Conservation (phyloP, 345 rosid species). For the Euphorbia lathyris region DNA sequence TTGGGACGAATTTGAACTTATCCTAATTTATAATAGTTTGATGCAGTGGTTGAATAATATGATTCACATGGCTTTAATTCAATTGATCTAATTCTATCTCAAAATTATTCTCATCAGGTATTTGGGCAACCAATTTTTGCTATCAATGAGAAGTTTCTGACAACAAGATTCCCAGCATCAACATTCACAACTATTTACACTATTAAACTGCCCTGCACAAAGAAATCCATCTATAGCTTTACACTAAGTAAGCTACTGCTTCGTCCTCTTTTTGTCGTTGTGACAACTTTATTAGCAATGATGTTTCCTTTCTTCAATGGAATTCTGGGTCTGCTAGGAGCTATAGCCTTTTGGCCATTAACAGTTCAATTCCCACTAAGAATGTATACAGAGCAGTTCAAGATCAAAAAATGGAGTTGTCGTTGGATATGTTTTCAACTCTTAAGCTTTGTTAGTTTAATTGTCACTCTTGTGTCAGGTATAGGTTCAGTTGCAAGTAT, state of each 20-base stretch:
- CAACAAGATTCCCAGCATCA: constrained; percentile 24
- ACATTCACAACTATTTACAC: constrained; percentile 11
- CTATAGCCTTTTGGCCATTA: constrained; percentile 21
- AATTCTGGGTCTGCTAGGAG: constrained; percentile 20
- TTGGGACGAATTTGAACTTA: too few species aligned
- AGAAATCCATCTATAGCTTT: neutral
- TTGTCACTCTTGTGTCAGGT: constrained; percentile 14
- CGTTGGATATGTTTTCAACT: constrained; percentile 9
- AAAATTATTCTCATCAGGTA: constrained; percentile 15
- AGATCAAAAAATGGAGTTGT: constrained; percentile 9
- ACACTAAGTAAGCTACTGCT: constrained; percentile 7
- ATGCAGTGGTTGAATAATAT: too few species aligned
- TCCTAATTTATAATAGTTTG: too few species aligned
- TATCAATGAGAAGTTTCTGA: constrained; percentile 16
- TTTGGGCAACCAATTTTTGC: constrained; percentile 31
- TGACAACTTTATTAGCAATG: constrained; percentile 30
- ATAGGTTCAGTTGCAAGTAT: constrained; percentile 22
- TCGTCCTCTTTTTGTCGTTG: constrained; percentile 19
- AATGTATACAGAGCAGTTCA: constrained; percentile 19
- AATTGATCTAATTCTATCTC: neutral
- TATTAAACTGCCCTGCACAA: constrained; percentile 6
- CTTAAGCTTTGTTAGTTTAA: constrained; percentile 4
- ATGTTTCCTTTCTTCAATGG: constrained; percentile 29
- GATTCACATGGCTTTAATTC: neutral
- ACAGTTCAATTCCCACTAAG: constrained; percentile 16